Percentiles rank a stretch among this genome's conserved stretches.
phyloP scores from a whole-genome alignment of 352 stramenopile species.

The Plasmopara viticola region DNA sequence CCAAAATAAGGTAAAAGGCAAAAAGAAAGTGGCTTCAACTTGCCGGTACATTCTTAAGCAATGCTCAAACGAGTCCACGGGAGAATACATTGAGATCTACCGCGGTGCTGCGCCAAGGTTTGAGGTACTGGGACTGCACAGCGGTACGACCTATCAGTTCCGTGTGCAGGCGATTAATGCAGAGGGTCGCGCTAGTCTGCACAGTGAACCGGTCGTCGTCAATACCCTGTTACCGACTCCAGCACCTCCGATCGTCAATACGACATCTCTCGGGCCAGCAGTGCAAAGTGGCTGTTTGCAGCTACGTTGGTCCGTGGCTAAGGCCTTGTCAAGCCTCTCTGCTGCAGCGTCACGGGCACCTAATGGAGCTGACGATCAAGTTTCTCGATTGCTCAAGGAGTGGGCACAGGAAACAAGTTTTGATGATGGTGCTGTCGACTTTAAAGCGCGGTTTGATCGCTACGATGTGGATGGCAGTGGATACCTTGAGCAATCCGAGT shows the following conservation, averaged over 20 bases:
- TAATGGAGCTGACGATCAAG: constrained; percentile 41
- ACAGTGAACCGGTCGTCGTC: constrained; percentile 69
- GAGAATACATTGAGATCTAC: constrained; percentile 86
- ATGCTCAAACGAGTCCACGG: constrained; percentile 67
- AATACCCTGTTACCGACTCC: constrained; percentile 84
- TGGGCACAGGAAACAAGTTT: constrained; percentile 77
- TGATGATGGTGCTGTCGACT: constrained; percentile 65
- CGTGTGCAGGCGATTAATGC: constrained; percentile 81
- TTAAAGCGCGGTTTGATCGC: constrained; percentile 62
- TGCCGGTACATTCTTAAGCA: constrained; percentile 85
- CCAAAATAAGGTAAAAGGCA: constrained; percentile 16
- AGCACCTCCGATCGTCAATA: constrained; percentile 23
- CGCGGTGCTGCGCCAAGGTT: constrained; percentile 56
- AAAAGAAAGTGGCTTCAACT: constrained; percentile 6
- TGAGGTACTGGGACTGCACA: constrained; percentile 72
- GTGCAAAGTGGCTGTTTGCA: constrained; percentile 28
- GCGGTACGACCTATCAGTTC: constrained; percentile 85
- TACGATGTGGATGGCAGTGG: constrained; percentile 68
- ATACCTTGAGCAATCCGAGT: constrained; percentile 81
- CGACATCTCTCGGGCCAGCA: constrained; percentile 25
- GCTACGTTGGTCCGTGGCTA: constrained; percentile 44
- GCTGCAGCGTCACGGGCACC: constrained; percentile 42
- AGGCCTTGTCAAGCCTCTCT: constrained; percentile 40
- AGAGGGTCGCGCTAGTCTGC: constrained; percentile 56
- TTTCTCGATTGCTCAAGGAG: constrained; percentile 76